Evolutionary conservation across 2,329 filamentous ascomycete species (phyloP), one percentile per base, ranked within the genome.

Genomic region (Talaromyces piceae): DNA sequence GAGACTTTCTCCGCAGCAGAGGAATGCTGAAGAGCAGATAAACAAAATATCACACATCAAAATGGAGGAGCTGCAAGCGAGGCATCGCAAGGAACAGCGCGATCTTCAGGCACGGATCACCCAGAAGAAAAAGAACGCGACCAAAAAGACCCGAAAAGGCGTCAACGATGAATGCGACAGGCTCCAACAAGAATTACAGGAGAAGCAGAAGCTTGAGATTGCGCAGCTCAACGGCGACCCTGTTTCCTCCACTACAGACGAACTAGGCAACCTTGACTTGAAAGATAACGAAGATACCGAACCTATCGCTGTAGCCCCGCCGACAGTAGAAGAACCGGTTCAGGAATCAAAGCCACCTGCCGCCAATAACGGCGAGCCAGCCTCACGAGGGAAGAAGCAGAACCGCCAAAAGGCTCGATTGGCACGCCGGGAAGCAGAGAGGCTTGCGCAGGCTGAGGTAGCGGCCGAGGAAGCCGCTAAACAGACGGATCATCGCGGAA

Each of bases 61-160:
- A 16, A 81, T 93, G 70, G 91, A 96, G 54, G 83, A 87, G 56
- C 73, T 93, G 51, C 84, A 88, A 61, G 75, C 83, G 31, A 86
- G 84, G 44, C 93, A 98, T 67, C 84, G 88, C 61, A 93, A 88
- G 69, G 91, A 98, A 72, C 83, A 87, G 67, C 85, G 84, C 60
- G 91, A 97, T 55, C 78, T 98, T 23, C 88, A 95, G 67, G 80
- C 82, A 47, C 84, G 86, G 54, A 83, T 94, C 63, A 96, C 88
- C 4, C 90, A 86, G 72, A 97, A 96, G 78, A 98, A 96, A 77
- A 97, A 96, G 76, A 86, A 87, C 59, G 91, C 93, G 13, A 94
- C 86, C 44, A 98, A 97, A 73, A 84, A 83, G 68, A 83, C 81
- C 7, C 76, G 81, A 46, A 83, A 86, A 66, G 83, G 84, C 25